These are phyloP conservation scores for Aspergillus haitiensis DNA, from an alignment of 495 filamentous ascomycete species.

Conservation along the genomic window DNA sequence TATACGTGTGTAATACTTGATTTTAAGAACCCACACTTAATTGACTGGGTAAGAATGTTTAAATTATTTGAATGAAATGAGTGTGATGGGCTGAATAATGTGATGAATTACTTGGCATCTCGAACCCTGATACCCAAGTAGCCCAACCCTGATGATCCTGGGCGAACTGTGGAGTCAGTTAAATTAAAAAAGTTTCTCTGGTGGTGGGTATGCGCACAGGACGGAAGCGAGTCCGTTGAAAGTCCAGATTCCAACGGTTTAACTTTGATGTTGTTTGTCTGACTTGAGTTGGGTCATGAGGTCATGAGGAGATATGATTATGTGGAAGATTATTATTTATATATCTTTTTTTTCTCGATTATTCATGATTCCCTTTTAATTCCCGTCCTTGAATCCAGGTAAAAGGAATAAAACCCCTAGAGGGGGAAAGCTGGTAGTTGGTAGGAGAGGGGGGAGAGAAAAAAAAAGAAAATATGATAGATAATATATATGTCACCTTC, in stretches of 20 bases:
- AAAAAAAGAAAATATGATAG: neutral
- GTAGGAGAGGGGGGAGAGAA: neutral
- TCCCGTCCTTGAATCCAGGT: neutral
- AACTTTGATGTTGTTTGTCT: too few species aligned
- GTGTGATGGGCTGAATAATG: neutral
- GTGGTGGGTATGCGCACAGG: neutral
- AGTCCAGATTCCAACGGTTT: too few species aligned
- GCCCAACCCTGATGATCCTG: neutral
- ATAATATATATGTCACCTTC: neutral
- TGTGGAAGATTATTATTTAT: too few species aligned
- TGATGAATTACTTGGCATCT: neutral
- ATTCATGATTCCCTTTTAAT: too few species aligned
- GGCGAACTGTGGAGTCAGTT: neutral
- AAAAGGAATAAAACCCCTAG: neutral
- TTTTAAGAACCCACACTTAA: too few species aligned
- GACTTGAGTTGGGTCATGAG: too few species aligned
- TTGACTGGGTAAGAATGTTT: too few species aligned
- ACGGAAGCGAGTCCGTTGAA: neutral
- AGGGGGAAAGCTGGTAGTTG: neutral
- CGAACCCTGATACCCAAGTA: neutral
- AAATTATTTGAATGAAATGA: too few species aligned
- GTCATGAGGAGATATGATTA: too few species aligned
- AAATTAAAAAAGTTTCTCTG: neutral
- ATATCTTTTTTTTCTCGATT: too few species aligned
- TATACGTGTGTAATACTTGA: too few species aligned